These are phyloP conservation scores for Colletotrichum viniferum DNA, from an alignment of 2,329 filamentous ascomycete genomes.

Conservation along the genomic window DNA sequence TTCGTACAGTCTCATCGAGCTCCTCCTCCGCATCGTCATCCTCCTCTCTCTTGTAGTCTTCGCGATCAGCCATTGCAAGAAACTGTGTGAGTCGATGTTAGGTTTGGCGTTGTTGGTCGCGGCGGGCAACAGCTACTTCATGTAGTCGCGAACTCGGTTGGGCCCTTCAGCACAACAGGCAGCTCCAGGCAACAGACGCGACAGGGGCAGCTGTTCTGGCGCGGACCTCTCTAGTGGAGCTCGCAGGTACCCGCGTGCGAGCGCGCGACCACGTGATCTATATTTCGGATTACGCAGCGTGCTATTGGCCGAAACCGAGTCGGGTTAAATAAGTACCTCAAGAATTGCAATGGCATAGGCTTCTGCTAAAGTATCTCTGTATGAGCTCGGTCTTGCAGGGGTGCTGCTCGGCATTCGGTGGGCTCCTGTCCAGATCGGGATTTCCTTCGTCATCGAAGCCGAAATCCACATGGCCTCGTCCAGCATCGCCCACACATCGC, in stretches of 20 bases:
- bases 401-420: background rate
- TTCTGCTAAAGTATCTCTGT: background rate
- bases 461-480: background rate
- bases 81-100: background rate
- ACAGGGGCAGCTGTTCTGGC: background rate
- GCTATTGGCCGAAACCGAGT: background rate
- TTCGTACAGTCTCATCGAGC: conserved; percentile 64
- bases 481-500: conserved; percentile 1
- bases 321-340: background rate
- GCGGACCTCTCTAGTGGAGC: background rate
- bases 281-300: background rate
- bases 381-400: conserved; percentile 1
- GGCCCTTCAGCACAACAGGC: background rate
- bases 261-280: conserved; percentile 21
- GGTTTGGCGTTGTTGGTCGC: background rate
- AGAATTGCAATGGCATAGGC: accelerated
- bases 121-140: background rate
- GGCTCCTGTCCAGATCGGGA: conserved; percentile 13
- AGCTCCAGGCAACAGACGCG: conserved; percentile 19
- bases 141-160: background rate
- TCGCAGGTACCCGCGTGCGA: background rate
- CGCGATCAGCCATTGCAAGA: conserved; percentile 37
- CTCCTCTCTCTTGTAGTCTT: conserved; percentile 54
- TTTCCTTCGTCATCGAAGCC: conserved; percentile 21
- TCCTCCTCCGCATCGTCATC: conserved; percentile 69